Base-by-base conservation (phyloP, 768 basidiomycete genomes). In the Piloderma croceum region DNA sequence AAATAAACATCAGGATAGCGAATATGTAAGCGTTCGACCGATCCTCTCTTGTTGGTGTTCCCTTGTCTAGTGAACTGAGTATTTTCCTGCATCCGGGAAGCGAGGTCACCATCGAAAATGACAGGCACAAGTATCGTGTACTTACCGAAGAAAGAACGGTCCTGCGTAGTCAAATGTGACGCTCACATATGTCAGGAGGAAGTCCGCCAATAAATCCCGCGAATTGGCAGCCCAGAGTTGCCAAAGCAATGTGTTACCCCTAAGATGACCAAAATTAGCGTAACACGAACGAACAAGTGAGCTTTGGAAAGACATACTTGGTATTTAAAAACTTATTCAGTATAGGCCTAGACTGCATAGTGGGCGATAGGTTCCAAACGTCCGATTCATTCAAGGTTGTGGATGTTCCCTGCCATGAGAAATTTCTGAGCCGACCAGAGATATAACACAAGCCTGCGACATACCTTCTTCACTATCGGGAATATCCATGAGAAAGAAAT, bases 91-190 rank as follows among this genome's bases (percentile, higher is more conserved):
- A 48, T 82, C 79, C 3, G 85, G 69, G 45, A 86, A n/a, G 25
- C 35, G 17, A 38, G 24, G n/a, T n/a, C n/a, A n/a, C n/a, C n/a
- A n/a, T n/a, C n/a, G n/a, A n/a, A n/a, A n/a, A n/a, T n/a, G n/a
- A n/a, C n/a, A n/a, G n/a, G n/a, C n/a, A n/a, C n/a, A n/a, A n/a
- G n/a, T n/a, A n/a, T n/a, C n/a, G n/a, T n/a, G n/a, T 5, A 61
- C 71, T 41, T 36, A 79, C 77, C 87, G 90, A 32, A 96, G 70
- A 66, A 93, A 91, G 65, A 81, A 91, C 6, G 92, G 91, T 1
- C 77, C 75, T 0, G 79, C 71, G 60, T 91, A 94, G 50, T 83
- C 84, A 63, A 90, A 83, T 0, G 74, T 22, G 22, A 91, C 80
- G 48, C 80, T 80, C 41, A 81, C 53, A 43, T 81, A 62, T 0